Evolutionary conservation across 1,284 basidiomycete species (phyloP).

Genomic region (Tranzscheliella williamsii): DNA sequence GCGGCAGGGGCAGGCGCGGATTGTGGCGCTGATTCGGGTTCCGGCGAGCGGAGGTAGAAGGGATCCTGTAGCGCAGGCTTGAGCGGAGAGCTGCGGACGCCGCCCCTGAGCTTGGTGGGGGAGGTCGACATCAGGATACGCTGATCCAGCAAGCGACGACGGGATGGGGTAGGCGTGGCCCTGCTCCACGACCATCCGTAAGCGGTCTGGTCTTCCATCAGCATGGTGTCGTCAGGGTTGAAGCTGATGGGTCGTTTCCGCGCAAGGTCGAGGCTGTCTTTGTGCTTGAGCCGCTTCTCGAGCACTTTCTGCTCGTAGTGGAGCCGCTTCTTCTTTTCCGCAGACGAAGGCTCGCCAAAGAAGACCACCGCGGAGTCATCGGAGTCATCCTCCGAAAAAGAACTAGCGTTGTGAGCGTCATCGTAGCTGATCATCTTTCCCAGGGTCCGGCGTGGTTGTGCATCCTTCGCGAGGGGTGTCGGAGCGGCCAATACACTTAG

Average conservation of each 20-base stretch:
- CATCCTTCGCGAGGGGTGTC: background rate
- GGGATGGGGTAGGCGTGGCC: conserved; percentile 9
- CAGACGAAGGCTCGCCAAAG: conserved; percentile 37
- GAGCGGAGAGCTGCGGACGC: background rate
- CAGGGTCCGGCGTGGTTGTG: background rate
- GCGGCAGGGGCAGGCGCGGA: too few species aligned
- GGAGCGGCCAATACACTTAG: background rate
- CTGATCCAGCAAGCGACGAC: background rate
- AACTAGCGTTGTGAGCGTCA: background rate
- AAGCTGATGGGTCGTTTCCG: conserved; percentile 32
- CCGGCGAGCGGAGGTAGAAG: background rate
- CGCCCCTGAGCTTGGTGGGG: conserved; percentile 1
- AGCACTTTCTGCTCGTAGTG: conserved; percentile 36
- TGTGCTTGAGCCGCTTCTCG: conserved; percentile 32
- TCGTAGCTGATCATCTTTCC: background rate
- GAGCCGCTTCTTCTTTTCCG: conserved; percentile 35
- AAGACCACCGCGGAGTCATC: conserved; percentile 35
- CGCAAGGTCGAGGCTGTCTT: conserved; percentile 39
- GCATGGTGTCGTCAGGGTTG: conserved; percentile 41
- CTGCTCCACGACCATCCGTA: conserved; percentile 15
- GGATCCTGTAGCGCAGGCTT: background rate
- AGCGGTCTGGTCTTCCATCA: conserved; percentile 11
- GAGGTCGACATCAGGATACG: background rate
- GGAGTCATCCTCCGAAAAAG: conserved; percentile 25
- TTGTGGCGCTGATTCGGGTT: too few species aligned